Percentiles rank a stretch among this genome's conserved stretches.
These are phyloP conservation scores for Thelonectria blattea DNA, from an alignment of 2,329 filamentous ascomycete genomes.

Conservation along the genomic window DNA sequence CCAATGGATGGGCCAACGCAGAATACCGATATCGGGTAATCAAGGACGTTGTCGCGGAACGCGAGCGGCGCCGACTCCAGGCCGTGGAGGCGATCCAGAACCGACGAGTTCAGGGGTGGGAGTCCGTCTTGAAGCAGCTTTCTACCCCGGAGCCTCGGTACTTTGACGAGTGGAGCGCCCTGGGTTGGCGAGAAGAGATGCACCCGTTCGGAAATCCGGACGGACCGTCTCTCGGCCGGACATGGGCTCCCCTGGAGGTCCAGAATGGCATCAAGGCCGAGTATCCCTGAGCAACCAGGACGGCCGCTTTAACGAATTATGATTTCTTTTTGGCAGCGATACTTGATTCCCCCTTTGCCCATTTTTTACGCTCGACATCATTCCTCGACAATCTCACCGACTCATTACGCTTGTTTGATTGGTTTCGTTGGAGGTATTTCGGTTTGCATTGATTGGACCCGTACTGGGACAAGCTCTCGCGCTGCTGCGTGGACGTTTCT, in stretches of 20 bases:
- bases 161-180: conserved; percentile 51
- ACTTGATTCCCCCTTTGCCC: conserved; percentile 16
- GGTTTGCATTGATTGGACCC: background rate
- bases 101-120: conserved; percentile 44
- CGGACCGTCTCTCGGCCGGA: conserved; percentile 50
- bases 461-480: background rate
- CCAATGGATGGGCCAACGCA: conserved; percentile 56
- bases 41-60: conserved; percentile 58
- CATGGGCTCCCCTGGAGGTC: conserved; percentile 49
- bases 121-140: conserved; percentile 45
- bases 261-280: conserved; percentile 34
- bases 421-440: conserved; percentile 2
- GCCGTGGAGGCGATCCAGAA: conserved; percentile 51
- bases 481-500: background rate
- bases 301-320: conserved; percentile 22
- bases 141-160: conserved; percentile 47
- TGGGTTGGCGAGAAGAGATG: conserved; percentile 58
- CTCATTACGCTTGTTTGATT: conserved; percentile 3
- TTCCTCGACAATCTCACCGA: conserved; percentile 1
- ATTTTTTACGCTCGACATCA: conserved; percentile 12
- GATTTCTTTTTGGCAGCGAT: conserved; percentile 24
- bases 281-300: conserved; percentile 40
- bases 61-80: conserved; percentile 61
- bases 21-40: conserved; percentile 57
- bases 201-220: conserved; percentile 47